Evolutionary conservation across 495 filamentous ascomycete species (phyloP).

Genomic region (Penicillium subrubescens): DNA sequence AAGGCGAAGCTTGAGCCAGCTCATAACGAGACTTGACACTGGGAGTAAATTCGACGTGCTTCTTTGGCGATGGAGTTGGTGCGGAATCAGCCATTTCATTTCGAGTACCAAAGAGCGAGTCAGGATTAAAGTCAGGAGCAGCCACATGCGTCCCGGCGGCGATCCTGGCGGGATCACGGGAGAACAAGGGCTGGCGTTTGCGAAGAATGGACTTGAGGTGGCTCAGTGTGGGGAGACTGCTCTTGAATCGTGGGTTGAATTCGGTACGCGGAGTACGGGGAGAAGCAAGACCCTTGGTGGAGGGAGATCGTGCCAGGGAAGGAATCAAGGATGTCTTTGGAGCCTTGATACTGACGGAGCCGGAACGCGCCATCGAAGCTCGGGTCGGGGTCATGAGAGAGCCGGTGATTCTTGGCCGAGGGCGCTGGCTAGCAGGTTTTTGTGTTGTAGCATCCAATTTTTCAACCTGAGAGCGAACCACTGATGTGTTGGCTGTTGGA

Average conservation of each 20-base stretch:
- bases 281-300: slow-evolving; percentile 42
- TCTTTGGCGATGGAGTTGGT: slow-evolving; percentile 52
- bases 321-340: slow-evolving; percentile 57
- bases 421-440: slow-evolving; percentile 43
- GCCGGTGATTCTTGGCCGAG: slow-evolving; percentile 36
- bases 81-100: slow-evolving; percentile 29
- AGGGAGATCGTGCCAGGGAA: slow-evolving; percentile 51
- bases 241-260: slow-evolving; percentile 50
- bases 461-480: slow-evolving; percentile 39
- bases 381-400: slow-evolving; percentile 78
- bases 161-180: slow-evolving; percentile 59
- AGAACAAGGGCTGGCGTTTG: slow-evolving; percentile 61
- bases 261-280: slow-evolving; percentile 50
- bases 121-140: slow-evolving; percentile 47
- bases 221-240: slow-evolving; percentile 40
- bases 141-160: slow-evolving; percentile 62
- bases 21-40: slow-evolving; percentile 50
- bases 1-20: slow-evolving; percentile 41
- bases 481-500: slow-evolving; percentile 59
- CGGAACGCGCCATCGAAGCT: slow-evolving; percentile 67
- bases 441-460: slow-evolving; percentile 16
- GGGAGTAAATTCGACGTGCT: slow-evolving; percentile 63
- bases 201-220: slow-evolving; percentile 65
- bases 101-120: slow-evolving; percentile 45
- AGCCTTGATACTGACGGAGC: slow-evolving; percentile 57